phyloP scores from a whole-genome alignment of 768 basidiomycete genomes.

The Boletales sp. region DNA sequence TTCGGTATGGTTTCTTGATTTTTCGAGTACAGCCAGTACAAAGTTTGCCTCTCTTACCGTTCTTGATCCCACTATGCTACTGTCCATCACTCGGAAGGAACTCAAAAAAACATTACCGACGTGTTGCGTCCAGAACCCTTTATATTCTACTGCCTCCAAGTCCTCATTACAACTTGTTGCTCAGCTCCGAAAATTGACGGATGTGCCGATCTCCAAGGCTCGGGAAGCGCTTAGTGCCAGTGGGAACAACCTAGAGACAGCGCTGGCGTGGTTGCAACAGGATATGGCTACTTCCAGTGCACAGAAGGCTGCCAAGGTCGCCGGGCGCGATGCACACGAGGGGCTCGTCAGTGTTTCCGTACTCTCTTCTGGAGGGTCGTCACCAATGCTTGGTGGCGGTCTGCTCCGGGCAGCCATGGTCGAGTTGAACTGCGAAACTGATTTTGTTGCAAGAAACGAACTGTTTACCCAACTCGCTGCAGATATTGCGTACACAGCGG shows the following conservation, averaged over 20 bases:
- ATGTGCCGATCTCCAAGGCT: slow-evolving; percentile 84
- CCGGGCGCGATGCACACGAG: slow-evolving; percentile 67
- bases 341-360: slow-evolving; percentile 79
- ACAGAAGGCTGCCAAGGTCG: slow-evolving; percentile 80
- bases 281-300: slow-evolving; percentile 70
- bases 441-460: slow-evolving; percentile 88
- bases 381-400: slow-evolving; percentile 34
- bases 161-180: slow-evolving; percentile 76
- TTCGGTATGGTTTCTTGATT: neutral
- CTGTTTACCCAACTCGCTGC: slow-evolving; percentile 74
- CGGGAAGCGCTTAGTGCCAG: slow-evolving; percentile 78
- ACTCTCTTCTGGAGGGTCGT: slow-evolving; percentile 58
- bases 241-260: slow-evolving; percentile 68
- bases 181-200: slow-evolving; percentile 76
- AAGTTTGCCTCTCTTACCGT: no score
- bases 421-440: slow-evolving; percentile 95
- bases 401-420: slow-evolving; percentile 79
- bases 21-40: no score
- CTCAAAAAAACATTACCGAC: neutral
- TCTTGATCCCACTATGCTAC: slow-evolving; percentile 11
- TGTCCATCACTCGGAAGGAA: slow-evolving; percentile 3
- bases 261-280: slow-evolving; percentile 77
- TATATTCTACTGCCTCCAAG: slow-evolving; percentile 58
- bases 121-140: neutral
- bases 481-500: slow-evolving; percentile 81